Percentiles rank a stretch among this genome's conserved stretches.
These are phyloP conservation scores for Crithidia thermophila DNA, from an alignment of 208 protist genomes.

Conservation along the genomic window DNA sequence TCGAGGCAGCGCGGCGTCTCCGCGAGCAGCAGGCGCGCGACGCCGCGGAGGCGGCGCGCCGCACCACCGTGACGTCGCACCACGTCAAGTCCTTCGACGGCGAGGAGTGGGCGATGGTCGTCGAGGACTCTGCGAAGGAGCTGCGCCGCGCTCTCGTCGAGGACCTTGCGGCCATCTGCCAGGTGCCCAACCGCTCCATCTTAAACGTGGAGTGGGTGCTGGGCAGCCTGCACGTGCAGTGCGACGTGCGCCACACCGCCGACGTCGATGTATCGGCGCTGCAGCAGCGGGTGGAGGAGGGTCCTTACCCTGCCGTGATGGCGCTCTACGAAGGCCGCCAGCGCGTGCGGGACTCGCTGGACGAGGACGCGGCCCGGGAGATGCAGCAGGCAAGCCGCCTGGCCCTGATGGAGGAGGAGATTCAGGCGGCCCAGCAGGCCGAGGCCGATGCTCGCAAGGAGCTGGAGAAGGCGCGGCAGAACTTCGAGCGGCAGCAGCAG, in stretches of 20 bases:
- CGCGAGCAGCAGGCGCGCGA: neutral
- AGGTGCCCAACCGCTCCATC: constrained; percentile 38
- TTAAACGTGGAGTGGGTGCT: constrained; percentile 24
- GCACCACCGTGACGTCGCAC: constrained; percentile 13
- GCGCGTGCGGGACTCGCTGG: neutral
- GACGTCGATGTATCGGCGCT: neutral
- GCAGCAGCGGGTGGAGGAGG: constrained; percentile 21
- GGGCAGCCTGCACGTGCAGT: constrained; percentile 40
- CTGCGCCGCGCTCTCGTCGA: constrained; percentile 34
- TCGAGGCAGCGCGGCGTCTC: too few relatives aligned
- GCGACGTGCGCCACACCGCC: constrained; percentile 37
- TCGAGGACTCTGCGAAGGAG: constrained; percentile 40
- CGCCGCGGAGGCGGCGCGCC: constrained; percentile 1
- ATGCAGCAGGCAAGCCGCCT: constrained; percentile 22
- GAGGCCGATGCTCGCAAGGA: constrained; percentile 1
- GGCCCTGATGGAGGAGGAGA: constrained; percentile 29
- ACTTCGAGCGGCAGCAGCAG: constrained; percentile 9
- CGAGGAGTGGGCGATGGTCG: constrained; percentile 45
- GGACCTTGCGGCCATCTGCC: constrained; percentile 36
- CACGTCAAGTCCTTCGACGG: constrained; percentile 31
- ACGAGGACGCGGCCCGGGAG: constrained; percentile 2
- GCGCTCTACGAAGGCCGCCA: constrained; percentile 21
- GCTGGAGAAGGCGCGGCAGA: neutral
- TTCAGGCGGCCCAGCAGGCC: constrained; percentile 13
- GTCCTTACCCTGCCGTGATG: constrained; percentile 7